Conservation (phyloP, 139 green algal species). For the Volvox africanus region DNA sequence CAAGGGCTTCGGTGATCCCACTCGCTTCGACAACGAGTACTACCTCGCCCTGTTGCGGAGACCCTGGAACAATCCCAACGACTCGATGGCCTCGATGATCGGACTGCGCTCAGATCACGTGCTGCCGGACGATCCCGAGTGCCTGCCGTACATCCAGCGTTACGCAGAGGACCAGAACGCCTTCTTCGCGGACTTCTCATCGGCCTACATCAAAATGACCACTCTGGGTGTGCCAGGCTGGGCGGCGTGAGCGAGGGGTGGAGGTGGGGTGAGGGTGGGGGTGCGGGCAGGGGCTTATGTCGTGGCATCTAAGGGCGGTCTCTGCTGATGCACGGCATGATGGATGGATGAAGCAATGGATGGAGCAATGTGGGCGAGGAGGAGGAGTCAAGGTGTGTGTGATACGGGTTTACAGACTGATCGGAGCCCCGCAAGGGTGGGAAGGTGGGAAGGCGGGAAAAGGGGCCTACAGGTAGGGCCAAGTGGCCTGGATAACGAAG, state of each 20-base stretch:
- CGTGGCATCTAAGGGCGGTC: too few relatives aligned
- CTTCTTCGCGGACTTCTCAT: conserved; percentile 84
- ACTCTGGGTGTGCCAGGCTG: conserved; percentile 57
- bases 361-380: too few relatives aligned
- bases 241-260: background rate
- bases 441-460: too few relatives aligned
- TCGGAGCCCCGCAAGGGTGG: too few relatives aligned
- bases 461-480: too few relatives aligned
- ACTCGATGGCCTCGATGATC: conserved; percentile 81
- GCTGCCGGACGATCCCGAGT: conserved; percentile 79
- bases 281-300: too few relatives aligned
- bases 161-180: conserved; percentile 77
- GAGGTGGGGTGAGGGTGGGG: background rate
- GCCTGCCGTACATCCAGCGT: conserved; percentile 46
- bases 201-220: conserved; percentile 73
- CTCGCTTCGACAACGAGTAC: conserved; percentile 95
- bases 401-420: too few relatives aligned
- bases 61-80: conserved; percentile 73
- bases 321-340: too few relatives aligned
- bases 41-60: conserved; percentile 82
- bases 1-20: conserved; percentile 94
- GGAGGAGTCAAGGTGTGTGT: too few relatives aligned
- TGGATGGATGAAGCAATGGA: too few relatives aligned
- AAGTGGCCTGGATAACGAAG: too few relatives aligned
- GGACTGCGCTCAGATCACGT: conserved; percentile 89